Evolutionary conservation across 192 early-diverging fungal species (phyloP).

Genomic region (Coemansia sp.): DNA sequence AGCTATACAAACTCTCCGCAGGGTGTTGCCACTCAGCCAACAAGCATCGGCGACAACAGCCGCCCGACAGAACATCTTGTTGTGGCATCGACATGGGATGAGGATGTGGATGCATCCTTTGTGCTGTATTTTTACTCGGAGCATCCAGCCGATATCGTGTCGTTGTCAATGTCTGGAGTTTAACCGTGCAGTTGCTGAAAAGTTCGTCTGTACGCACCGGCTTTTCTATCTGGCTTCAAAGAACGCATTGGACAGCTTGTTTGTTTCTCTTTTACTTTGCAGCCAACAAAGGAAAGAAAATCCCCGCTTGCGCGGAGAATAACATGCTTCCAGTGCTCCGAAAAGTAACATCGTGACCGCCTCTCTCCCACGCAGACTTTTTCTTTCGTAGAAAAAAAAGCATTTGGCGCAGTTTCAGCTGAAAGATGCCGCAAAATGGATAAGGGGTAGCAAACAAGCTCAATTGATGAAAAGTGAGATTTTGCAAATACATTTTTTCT

Average conservation of each 20-base stretch:
- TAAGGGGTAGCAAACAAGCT: neutral
- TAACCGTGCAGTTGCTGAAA: neutral
- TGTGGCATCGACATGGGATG: slow-evolving; percentile 46
- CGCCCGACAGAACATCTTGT: slow-evolving; percentile 36
- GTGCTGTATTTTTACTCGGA: slow-evolving; percentile 54
- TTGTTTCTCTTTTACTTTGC: no score
- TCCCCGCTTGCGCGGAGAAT: slow-evolving; percentile 7
- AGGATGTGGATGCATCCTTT: slow-evolving; percentile 29
- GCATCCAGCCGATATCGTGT: slow-evolving; percentile 26
- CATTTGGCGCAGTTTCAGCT: neutral
- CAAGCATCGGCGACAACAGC: slow-evolving; percentile 18
- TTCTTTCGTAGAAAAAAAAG: neutral
- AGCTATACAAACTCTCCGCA: slow-evolving; percentile 52
- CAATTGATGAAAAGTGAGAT: neutral
- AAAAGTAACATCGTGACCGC: neutral
- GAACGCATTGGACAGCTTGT: no score
- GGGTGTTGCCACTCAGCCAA: slow-evolving; percentile 38
- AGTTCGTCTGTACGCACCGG: neutral
- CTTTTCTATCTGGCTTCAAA: no score
- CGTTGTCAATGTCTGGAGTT: slow-evolving; percentile 5
- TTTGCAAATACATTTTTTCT: neutral
- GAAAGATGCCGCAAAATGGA: neutral
- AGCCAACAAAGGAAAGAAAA: neutral
- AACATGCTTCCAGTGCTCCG: neutral
- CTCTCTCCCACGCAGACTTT: no score